Conservation (phyloP, 1,284 basidiomycete genomes). For the Amylostereum areolatum region DNA sequence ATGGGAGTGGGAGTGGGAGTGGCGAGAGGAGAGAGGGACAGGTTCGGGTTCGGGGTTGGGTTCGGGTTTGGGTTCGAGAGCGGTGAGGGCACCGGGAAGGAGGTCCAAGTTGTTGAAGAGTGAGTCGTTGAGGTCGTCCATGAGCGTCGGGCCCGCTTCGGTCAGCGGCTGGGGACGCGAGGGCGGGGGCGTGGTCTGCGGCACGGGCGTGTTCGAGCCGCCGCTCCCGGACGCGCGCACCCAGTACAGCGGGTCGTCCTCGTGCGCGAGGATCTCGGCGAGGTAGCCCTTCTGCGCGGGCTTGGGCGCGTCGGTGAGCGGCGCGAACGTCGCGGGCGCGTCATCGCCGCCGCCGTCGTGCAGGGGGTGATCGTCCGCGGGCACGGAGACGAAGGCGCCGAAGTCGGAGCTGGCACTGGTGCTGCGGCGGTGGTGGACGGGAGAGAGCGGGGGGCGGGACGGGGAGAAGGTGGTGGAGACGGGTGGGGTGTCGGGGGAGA, state of each 20-base stretch:
- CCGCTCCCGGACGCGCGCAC: conserved; percentile 3
- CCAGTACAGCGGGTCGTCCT: conserved; percentile 66
- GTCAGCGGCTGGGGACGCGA: conserved; percentile 1
- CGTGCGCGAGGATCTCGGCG: conserved; percentile 56
- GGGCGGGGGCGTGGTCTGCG: conserved; percentile 3
- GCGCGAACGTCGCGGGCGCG: conserved; percentile 13
- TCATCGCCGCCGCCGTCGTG: conserved; percentile 14
- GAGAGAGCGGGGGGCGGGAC: background rate
- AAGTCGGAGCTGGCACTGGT: conserved; percentile 48
- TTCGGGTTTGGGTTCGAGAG: too few species aligned
- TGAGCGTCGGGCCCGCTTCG: too few species aligned
- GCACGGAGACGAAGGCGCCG: conserved; percentile 63
- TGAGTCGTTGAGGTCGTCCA: too few species aligned
- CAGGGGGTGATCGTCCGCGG: conserved; percentile 53
- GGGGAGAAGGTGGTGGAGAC: conserved; percentile 25
- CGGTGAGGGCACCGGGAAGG: background rate
- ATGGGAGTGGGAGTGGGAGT: background rate
- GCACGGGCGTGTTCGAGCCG: conserved; percentile 7
- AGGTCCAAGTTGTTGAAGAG: background rate
- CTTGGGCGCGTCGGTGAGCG: conserved; percentile 9
- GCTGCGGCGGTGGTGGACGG: conserved; percentile 3
- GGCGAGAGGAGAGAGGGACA: background rate
- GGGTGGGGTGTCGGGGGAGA: conserved; percentile 36
- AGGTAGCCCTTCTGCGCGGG: conserved; percentile 37
- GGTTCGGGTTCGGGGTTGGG: too few species aligned